These are phyloP conservation scores for Kwoniella bestiolae DNA, from an alignment of 768 basidiomycete genomes.

Conservation along the genomic window DNA sequence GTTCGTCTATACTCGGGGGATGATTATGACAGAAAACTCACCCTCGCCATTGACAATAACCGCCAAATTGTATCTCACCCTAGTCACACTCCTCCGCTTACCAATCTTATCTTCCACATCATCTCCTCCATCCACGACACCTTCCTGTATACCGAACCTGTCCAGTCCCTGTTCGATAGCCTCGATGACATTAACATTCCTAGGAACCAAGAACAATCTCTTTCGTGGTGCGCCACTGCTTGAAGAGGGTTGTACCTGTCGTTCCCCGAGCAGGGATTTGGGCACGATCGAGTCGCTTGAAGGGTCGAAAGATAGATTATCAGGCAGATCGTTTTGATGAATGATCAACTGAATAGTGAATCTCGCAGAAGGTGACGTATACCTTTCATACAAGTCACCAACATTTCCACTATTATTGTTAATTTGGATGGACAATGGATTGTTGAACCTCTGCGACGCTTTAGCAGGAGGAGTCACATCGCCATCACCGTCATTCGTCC, in stretches of 20 bases:
- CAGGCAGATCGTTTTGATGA: slow-evolving; percentile 87
- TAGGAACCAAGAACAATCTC: slow-evolving; percentile 80
- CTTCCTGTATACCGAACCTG: slow-evolving; percentile 90
- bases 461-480: slow-evolving; percentile 32
- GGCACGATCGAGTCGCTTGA: slow-evolving; percentile 92
- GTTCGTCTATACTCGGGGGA: neutral
- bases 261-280: slow-evolving; percentile 69
- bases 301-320: slow-evolving; percentile 92
- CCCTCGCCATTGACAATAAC: slow-evolving; percentile 69
- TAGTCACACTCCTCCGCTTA: slow-evolving; percentile 74
- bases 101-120: slow-evolving; percentile 91
- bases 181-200: slow-evolving; percentile 94
- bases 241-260: slow-evolving; percentile 56
- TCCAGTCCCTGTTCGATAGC: slow-evolving; percentile 91
- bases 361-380: slow-evolving; percentile 71
- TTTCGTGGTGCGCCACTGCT: slow-evolving; percentile 17
- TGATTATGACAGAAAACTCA: slow-evolving; percentile 59
- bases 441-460: slow-evolving; percentile 36
- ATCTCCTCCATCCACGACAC: slow-evolving; percentile 98
- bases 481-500: slow-evolving; percentile 2
- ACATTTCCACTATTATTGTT: slow-evolving; percentile 11
- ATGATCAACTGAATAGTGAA: slow-evolving; percentile 88
- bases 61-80: slow-evolving; percentile 81
- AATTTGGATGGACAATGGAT: slow-evolving; percentile 39
- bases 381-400: slow-evolving; percentile 47